Base-by-base conservation (phyloP, 169 alveolate genomes). In the Babesia bigemina region DNA sequence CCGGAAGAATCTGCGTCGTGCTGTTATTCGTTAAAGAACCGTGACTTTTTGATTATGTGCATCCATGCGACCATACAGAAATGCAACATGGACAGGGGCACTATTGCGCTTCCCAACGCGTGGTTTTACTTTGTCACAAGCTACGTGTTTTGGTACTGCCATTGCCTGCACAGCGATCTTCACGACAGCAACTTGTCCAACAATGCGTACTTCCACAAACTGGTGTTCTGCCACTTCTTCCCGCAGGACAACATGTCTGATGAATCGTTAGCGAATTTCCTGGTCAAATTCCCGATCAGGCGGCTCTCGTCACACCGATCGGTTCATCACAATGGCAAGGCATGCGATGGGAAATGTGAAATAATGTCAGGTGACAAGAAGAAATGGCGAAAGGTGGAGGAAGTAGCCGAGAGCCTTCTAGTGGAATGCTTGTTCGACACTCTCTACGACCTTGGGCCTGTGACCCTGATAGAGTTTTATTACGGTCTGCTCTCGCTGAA, bases 121-220 rank as follows among this genome's bases (percentile, higher is more conserved):
- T 61, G 71, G 67, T 52, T 79, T 42, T 79, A 79, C 84, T 79
- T 79, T 57, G 49, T 66, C 26, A 60, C 44, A 4, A 59, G 87
- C 49, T 63, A 65, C 58, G 74, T 66, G 28, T 69, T 69, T 63
- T 79, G 87, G 87, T 58, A 61, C 55, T 79, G 79, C 61, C 71
- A 72, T 19, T 79, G 87, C 56, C 65, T 79, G 36, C 78, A 79
- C 61, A 63, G 48, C 11, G 75, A 79, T 26, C 44, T 79, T 26
- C 39, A 44, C 56, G 73, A 58, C 50, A 74, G 61, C 29, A 50
- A 70, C 55, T 36, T 63, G 26, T 26, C 73, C 6, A 44, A 39
- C 21, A 49, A 79, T 55, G 84, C 21, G 12, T 39, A 58, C 26
- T 62, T 77, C 55, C 72, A 77, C 62, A 39, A 69, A 47, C 58